A percentile compares a stretch with the other conserved stretches of the same genome.
Evolutionary conservation across 495 filamentous ascomycete species (phyloP).

Genomic region (Apiosordaria backusii): DNA sequence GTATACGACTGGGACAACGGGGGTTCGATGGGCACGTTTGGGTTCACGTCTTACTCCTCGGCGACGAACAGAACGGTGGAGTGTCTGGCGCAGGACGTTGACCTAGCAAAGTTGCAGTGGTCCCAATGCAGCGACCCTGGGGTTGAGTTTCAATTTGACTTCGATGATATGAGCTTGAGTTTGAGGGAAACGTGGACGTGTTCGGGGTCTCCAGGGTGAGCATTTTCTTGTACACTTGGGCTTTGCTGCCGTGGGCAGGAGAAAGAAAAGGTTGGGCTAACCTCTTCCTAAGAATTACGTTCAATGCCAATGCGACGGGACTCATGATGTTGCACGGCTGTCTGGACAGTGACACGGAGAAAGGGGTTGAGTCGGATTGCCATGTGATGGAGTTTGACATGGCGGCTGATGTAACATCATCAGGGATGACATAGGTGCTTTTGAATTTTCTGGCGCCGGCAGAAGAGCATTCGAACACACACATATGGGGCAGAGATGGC

Average conservation of each 20-base stretch:
- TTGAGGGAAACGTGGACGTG: conserved; percentile 28
- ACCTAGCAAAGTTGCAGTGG: conserved; percentile 25
- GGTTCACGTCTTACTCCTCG: conserved; percentile 27
- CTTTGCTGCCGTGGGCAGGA: background rate
- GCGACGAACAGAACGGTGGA: conserved; percentile 26
- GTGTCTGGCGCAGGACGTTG: conserved; percentile 23
- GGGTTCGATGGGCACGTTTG: conserved; percentile 25
- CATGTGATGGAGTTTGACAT: conserved; percentile 28
- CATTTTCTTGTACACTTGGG: background rate
- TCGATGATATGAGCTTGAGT: conserved; percentile 21
- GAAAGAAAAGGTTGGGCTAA: conserved; percentile 8
- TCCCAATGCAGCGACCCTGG: conserved; percentile 22
- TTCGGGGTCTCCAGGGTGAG: conserved; percentile 22
- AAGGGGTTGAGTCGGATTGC: conserved; percentile 26
- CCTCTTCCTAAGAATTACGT: conserved; percentile 15
- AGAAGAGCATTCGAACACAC: too few species aligned
- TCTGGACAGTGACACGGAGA: conserved; percentile 21
- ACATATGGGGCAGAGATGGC: too few species aligned
- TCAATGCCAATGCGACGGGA: conserved; percentile 25
- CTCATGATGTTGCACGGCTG: conserved; percentile 26
- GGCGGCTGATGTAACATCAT: conserved; percentile 21
- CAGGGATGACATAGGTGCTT: conserved; percentile 10
- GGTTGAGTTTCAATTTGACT: conserved; percentile 26
- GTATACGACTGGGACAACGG: conserved; percentile 28
- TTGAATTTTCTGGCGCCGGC: background rate